phyloP scores from a whole-genome alignment of 1,139 yeast genomes.

The Blastobotrys persicus region DNA sequence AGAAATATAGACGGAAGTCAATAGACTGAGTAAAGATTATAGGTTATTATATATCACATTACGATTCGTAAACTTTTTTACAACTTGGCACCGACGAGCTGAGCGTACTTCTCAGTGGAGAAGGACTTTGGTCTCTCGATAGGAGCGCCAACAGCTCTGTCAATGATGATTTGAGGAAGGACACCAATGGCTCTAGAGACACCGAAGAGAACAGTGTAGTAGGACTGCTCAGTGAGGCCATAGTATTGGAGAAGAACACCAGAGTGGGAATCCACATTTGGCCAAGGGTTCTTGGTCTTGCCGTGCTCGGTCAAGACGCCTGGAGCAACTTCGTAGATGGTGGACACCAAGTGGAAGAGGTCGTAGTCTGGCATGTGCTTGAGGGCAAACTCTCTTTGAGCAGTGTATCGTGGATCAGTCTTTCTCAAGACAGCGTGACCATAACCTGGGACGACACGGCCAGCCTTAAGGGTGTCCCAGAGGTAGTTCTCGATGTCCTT shows the following conservation, averaged over 20 bases:
- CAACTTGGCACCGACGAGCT: constrained; percentile 43
- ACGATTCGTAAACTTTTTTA: constrained; percentile 18
- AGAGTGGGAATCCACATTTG: constrained; percentile 96
- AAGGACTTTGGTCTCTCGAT: constrained; percentile 61
- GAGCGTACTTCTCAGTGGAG: constrained; percentile 46
- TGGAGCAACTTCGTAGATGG: constrained; percentile 91
- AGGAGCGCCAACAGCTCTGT: constrained; percentile 57
- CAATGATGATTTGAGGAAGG: constrained; percentile 58
- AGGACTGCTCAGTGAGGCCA: constrained; percentile 53
- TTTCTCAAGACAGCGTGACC: constrained; percentile 96
- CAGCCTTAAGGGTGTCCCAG: constrained; percentile 88
- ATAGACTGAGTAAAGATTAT: no score
- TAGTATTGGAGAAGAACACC: constrained; percentile 73
- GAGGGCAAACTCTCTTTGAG: constrained; percentile 96
- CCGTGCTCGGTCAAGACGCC: constrained; percentile 94
- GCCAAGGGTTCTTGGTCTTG: constrained; percentile 99
- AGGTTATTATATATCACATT: constrained; percentile 7
- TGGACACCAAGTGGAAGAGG: constrained; percentile 88
- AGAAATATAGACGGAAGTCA: no score
- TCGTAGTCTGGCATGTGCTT: constrained; percentile 98
- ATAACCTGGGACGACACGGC: constrained; percentile 97
- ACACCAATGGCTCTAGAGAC: constrained; percentile 60
- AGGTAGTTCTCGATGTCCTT: constrained; percentile 75
- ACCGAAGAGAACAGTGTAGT: constrained; percentile 60
- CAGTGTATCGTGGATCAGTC: constrained; percentile 97